These are phyloP conservation scores for Podaxis sp. DNA, from an alignment of 768 basidiomycete species.

Conservation along the genomic window DNA sequence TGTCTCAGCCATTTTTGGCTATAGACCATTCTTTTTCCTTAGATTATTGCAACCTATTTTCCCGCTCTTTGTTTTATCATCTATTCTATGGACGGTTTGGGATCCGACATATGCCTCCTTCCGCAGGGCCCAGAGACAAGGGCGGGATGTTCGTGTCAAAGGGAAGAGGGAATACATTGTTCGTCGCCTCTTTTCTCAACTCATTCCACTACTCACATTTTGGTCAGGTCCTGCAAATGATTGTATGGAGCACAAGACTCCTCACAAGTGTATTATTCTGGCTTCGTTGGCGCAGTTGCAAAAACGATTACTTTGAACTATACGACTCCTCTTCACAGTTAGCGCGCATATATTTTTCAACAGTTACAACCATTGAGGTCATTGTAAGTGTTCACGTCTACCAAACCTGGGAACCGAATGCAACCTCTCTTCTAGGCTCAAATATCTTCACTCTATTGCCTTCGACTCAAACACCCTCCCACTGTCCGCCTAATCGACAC, in stretches of 20 bases:
- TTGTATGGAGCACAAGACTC: conserved; percentile 55
- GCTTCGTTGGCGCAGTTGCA: conserved; percentile 34
- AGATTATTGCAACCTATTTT: conserved; percentile 33
- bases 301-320: conserved; percentile 33
- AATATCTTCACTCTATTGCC: conserved; percentile 43
- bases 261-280: conserved; percentile 40
- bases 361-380: conserved; percentile 47
- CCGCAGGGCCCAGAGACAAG: conserved; percentile 60
- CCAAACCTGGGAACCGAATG: conserved; percentile 3
- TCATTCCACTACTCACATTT: not conserved
- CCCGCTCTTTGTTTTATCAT: conserved; percentile 48
- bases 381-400: conserved; percentile 37
- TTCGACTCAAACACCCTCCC: conserved; percentile 67
- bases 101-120: conserved; percentile 73
- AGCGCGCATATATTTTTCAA: conserved; percentile 42
- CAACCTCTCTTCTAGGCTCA: conserved; percentile 37
- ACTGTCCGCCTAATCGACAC: conserved; percentile 66
- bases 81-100: conserved; percentile 81
- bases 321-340: conserved; percentile 28
- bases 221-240: conserved; percentile 52
- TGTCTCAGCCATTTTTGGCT: conserved; percentile 28
- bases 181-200: conserved; percentile 20
- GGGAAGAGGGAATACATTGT: conserved; percentile 66
- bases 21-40: conserved; percentile 23
- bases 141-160: conserved; percentile 62